Percentiles rank a stretch among this genome's conserved stretches.
phyloP scores from a whole-genome alignment of 2,329 filamentous ascomycete species.

The Scopulariopsis brevicaulis region DNA sequence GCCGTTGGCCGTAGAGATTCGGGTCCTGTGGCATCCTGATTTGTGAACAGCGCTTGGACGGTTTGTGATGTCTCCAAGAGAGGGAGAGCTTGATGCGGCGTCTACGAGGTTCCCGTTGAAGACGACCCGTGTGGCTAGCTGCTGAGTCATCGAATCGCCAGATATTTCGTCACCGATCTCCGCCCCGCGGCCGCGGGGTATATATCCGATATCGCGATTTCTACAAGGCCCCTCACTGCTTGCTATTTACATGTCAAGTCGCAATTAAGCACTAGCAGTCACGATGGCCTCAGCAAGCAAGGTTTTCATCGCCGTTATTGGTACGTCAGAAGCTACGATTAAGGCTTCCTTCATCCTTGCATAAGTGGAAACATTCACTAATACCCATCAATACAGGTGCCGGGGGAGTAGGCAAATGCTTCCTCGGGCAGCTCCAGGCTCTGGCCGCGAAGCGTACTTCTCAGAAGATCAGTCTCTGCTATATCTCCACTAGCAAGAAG shows the following conservation, averaged over 20 bases:
- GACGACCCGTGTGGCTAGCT: neutral
- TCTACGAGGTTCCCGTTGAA: neutral
- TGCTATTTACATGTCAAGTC: neutral
- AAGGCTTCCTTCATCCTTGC: neutral
- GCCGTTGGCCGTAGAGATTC: conserved; percentile 66
- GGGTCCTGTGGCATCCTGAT: conserved; percentile 50
- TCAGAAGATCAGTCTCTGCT: conserved; percentile 65
- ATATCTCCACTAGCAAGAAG: conserved; percentile 78
- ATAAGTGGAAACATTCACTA: neutral
- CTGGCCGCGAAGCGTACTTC: conserved; percentile 56
- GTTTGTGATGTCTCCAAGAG: neutral
- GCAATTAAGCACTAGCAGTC: neutral
- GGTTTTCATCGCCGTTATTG: conserved; percentile 41
- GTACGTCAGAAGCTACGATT: conserved; percentile 16
- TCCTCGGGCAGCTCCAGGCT: conserved; percentile 68
- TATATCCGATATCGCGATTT: neutral
- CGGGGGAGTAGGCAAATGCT: conserved; percentile 86
- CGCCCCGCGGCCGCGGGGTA: neutral
- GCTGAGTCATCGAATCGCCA: neutral
- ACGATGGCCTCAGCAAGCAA: conserved; percentile 32
- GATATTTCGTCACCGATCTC: neutral
- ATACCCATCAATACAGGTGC: conserved; percentile 46
- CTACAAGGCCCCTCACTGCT: neutral
- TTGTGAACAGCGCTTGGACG: neutral
- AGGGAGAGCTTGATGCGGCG: neutral